These are phyloP conservation scores for Colletotrichum abscissum DNA, from an alignment of 2,329 filamentous ascomycete genomes.

Conservation along the genomic window DNA sequence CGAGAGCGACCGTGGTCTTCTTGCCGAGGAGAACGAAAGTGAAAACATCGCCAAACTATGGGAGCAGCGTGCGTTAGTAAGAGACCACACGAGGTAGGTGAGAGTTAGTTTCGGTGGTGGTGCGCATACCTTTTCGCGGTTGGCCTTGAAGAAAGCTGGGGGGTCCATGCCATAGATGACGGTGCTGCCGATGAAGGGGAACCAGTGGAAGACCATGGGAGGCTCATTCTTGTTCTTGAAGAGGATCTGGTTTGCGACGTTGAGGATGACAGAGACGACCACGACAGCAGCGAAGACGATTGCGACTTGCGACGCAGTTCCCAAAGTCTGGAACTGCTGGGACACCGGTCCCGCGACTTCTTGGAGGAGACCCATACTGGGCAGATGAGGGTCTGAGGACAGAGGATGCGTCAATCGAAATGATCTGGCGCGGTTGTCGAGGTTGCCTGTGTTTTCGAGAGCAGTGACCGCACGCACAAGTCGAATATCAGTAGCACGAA, in stretches of 20 bases:
- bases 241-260: constrained; percentile 83
- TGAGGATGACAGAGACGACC: constrained; percentile 73
- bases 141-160: constrained; percentile 83
- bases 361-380: constrained; percentile 66
- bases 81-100: not conserved
- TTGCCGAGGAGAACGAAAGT: constrained; percentile 90
- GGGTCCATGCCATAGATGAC: constrained; percentile 96
- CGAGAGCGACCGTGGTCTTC: constrained; percentile 88
- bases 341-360: constrained; percentile 61
- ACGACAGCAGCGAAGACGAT: constrained; percentile 57
- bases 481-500: constrained; percentile 17
- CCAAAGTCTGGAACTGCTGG: constrained; percentile 61
- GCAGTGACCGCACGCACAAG: constrained; percentile 9
- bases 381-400: not conserved
- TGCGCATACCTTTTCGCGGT: constrained; percentile 76
- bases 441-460: not conserved
- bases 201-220: constrained; percentile 83
- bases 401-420: constrained; percentile 12
- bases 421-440: constrained; percentile 1
- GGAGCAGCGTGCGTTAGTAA: constrained; percentile 13
- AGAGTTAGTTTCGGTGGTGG: not conserved
- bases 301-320: constrained; percentile 59
- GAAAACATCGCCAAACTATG: constrained; percentile 86
- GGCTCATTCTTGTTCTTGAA: constrained; percentile 86
- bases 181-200: constrained; percentile 89